Evolutionary conservation across 2,329 filamentous ascomycete genomes (phyloP).

Genomic region (Colletotrichum sp.): DNA sequence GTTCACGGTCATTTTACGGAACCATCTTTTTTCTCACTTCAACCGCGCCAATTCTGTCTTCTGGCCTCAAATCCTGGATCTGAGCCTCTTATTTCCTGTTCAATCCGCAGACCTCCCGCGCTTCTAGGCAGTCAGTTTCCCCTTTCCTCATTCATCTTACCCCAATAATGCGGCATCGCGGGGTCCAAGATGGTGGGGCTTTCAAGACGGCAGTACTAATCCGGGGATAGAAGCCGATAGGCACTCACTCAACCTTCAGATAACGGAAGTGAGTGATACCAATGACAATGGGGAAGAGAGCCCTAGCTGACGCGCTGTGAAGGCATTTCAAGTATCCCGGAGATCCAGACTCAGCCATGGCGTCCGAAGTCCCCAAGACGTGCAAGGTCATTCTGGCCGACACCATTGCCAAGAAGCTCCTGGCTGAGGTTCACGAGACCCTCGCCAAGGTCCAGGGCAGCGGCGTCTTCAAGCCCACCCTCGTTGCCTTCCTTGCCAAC

Average conservation of each 20-base stretch:
- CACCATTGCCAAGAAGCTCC: slow-evolving; percentile 82
- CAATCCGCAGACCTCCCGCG: background rate
- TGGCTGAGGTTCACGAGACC: slow-evolving; percentile 79
- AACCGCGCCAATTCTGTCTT: background rate
- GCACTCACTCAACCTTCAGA: slow-evolving; percentile 1
- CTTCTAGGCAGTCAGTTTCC: background rate
- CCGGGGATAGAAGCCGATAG: slow-evolving; percentile 8
- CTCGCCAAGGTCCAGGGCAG: slow-evolving; percentile 72
- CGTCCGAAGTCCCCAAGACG: slow-evolving; percentile 60
- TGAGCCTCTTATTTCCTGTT: background rate
- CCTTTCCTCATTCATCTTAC: background rate
- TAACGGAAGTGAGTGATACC: background rate
- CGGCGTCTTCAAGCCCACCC: slow-evolving; percentile 65
- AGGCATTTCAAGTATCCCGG: background rate
- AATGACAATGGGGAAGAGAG: background rate
- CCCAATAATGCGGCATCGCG: background rate
- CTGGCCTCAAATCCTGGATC: background rate
- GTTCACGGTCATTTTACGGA: background rate
- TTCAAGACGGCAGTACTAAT: slow-evolving; percentile 10
- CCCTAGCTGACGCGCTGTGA: background rate
- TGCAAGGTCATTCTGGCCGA: slow-evolving; percentile 95
- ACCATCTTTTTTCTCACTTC: slow-evolving; percentile 1
- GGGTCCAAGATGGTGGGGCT: slow-evolving; percentile 20
- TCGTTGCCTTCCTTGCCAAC: slow-evolving; percentile 93
- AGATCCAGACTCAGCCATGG: slow-evolving; percentile 33